Evolutionary conservation across 2,329 filamentous ascomycete species (phyloP), one percentile per base, ranked within the genome.

Genomic region (Alternaria viburni): DNA sequence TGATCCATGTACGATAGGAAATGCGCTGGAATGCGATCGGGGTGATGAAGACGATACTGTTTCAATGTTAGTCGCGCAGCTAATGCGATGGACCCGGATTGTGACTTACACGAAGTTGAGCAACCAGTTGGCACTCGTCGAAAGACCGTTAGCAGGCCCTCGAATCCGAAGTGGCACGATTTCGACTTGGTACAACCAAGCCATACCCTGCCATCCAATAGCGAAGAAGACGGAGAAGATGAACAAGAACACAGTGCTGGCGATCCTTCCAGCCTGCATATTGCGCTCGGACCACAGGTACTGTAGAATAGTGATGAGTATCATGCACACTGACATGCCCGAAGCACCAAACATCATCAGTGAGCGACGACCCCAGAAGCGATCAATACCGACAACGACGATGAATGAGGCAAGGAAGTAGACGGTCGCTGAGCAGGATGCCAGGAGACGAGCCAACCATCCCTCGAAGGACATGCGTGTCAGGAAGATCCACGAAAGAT

Each of bases 211-310:
- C 93, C 93, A 96, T 68, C 93, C 96, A 65, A 88, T 89, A 61
- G 93, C 93, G 77, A 97, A 97, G 86, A 91, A 96, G 85, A 92
- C 92, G 83, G 96, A 93, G 85, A 93, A 96, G 82, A 95, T 90
- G 82, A 90, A 91, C 75, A 97, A 93, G 82, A 96, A 95, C 62
- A 96, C 77, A 0, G 81, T 79, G 19, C 81, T 79, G 6, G 74
- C 76, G 30, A 81, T 77, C 13, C 79, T 78, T n/a, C 69, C 69
- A 4, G 68, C 65, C 2, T 59, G 46, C 15, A 69, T 62, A 3
- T 52, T 45, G 4, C 67, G 64, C 17, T 68, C 69, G 4, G 67
- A 64, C 71, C 71, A 73, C 10, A 77, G 55, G 25, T 74, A 76
- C 19, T 73, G 69, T 32, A 72, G 57, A 4, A 74, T 65, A 7